Base-by-base conservation (phyloP, 2,329 filamentous ascomycete species). In the Colletotrichum sp. region DNA sequence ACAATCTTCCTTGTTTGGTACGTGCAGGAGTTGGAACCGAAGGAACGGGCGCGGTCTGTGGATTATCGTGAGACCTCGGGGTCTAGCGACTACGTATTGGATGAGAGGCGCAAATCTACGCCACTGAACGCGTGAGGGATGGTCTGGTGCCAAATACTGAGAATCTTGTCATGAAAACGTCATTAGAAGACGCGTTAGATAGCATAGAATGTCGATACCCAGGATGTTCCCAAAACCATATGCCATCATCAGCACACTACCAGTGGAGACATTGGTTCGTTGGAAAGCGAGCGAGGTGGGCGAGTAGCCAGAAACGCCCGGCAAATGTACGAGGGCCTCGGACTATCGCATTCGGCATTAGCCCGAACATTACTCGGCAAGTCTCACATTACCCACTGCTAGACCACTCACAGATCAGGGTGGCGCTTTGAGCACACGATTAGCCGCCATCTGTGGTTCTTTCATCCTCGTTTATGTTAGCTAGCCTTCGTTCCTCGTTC, bases 401-500 rank as follows among this genome's bases (percentile, higher is more conserved):
- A 12, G 44, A 4, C 44, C 44, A 48, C n/a, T 48, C 44, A 22
- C 4, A 48, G n/a, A 22, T 48, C n/a, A 48, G 1, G 10, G 44
- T 8, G 44, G 44, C n/a, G 44, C 6, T 22, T 22, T 48, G 44
- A 36, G 44, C 18, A 0, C n/a, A 48, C 3, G n/a, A 48, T 2
- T 48, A 48, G 18, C 44, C 6, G 44, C 44, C 18, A 22, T 22
- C 18, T 22, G 44, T 22, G 18, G 44, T 4, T 6, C 10, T 48
- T 48, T 48, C 10, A 72, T 82, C 81, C 6, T 82, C 81, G 8
- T 79, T 48, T 5, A 10, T 22, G 2, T 48, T 13, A 78, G 80
- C 81, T 3, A 8, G 13, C 8, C 32, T 28, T 69, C 68, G 57
- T 52, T 63, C 36, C 18, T 60, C 55, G 67, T 36, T 60, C 32